phyloP scores from a whole-genome alignment of 202 grass and related monocot genomes.

The Zoysia matrella region DNA sequence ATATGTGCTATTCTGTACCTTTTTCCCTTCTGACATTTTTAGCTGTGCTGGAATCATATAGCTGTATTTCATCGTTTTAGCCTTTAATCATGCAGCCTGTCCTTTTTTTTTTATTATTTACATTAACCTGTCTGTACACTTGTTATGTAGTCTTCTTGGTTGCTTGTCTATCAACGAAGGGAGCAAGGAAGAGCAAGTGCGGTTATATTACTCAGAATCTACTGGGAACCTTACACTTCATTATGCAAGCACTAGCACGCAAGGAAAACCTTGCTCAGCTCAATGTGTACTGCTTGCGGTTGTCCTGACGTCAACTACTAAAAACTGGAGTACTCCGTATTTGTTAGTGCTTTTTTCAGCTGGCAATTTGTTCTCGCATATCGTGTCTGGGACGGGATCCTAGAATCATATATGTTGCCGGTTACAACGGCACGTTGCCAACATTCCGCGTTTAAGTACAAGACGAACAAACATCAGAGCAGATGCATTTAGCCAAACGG shows the following conservation, averaged over 20 bases:
- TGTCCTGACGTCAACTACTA: neutral
- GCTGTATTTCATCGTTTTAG: conserved; percentile 5
- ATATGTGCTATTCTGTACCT: conserved; percentile 14
- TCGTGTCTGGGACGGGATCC: too few species aligned
- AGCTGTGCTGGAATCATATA: conserved; percentile 12
- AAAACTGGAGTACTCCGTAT: neutral
- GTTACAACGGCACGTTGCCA: too few species aligned
- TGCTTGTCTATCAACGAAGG: conserved; percentile 78
- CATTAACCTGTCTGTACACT: conserved; percentile 9
- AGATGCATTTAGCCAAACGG: too few species aligned
- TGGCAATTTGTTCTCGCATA: neutral
- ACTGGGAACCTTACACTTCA: conserved; percentile 57
- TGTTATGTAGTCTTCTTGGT: conserved; percentile 76
- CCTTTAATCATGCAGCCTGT: conserved; percentile 29
- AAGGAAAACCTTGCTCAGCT: too few species aligned
- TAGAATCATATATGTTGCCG: too few species aligned
- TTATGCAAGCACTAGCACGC: too few species aligned
- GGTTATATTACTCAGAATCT: conserved; percentile 75
- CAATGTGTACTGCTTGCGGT: neutral
- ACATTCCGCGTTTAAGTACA: too few species aligned
- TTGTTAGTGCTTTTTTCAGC: neutral
- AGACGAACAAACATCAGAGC: too few species aligned
- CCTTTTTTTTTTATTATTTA: neutral
- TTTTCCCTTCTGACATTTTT: conserved; percentile 23
- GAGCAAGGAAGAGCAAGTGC: conserved; percentile 71